These are phyloP conservation scores for Termitomyces sp. DNA, from an alignment of 768 basidiomycete species.

Conservation along the genomic window DNA sequence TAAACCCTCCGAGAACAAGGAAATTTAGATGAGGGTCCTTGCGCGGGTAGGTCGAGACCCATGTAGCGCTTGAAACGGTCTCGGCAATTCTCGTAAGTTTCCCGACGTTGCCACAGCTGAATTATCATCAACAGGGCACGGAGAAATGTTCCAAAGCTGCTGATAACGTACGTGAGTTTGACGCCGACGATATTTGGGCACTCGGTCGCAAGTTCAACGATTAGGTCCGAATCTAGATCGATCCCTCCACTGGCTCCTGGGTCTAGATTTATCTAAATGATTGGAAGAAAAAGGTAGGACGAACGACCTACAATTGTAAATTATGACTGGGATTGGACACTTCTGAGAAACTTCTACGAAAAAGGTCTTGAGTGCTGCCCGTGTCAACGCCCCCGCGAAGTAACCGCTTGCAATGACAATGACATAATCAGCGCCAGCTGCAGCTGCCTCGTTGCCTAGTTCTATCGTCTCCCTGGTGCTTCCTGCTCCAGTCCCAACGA, in stretches of 20 bases:
- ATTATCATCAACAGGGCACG: background rate
- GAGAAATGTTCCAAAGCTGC: background rate
- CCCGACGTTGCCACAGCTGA: constrained; percentile 86
- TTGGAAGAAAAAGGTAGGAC: constrained; percentile 1
- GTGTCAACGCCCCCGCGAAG: constrained; percentile 75
- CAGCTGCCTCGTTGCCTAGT: constrained; percentile 72
- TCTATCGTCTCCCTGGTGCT: constrained; percentile 83
- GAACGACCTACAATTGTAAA: constrained; percentile 77
- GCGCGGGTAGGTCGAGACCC: constrained; percentile 60
- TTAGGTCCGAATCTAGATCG: constrained; percentile 86
- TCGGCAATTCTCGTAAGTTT: constrained; percentile 85
- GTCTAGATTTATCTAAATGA: constrained; percentile 37
- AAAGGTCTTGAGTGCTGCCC: constrained; percentile 71
- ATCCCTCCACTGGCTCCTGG: constrained; percentile 88
- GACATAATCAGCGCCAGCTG: constrained; percentile 80
- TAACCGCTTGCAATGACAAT: constrained; percentile 88
- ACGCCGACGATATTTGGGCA: constrained; percentile 81
- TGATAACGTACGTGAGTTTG: constrained; percentile 76
- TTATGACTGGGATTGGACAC: constrained; percentile 83
- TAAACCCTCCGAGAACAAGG: constrained; percentile 82
- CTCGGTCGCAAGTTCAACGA: constrained; percentile 72
- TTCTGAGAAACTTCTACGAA: constrained; percentile 74
- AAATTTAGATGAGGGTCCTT: constrained; percentile 67
- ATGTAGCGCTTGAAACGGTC: constrained; percentile 53
- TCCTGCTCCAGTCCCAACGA: constrained; percentile 80